Evolutionary conservation across 768 basidiomycete genomes (phyloP).

Genomic region (Collybiopsis luxurians): DNA sequence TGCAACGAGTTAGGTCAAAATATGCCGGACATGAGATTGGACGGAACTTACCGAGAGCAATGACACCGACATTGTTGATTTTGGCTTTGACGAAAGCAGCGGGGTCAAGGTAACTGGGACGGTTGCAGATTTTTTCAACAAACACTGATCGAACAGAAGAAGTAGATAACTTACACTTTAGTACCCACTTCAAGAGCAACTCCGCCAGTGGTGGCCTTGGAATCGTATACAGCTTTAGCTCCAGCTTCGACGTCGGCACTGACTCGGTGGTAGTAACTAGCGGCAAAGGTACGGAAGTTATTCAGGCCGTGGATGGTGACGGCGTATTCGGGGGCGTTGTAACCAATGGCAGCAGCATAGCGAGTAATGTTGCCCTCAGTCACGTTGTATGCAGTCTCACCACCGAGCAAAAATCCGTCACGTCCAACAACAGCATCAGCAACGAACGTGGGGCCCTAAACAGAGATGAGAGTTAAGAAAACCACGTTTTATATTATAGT

Average conservation of each 20-base stretch:
- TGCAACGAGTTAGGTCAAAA: constrained; percentile 23
- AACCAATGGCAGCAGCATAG: constrained; percentile 91
- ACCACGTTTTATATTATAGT: no score
- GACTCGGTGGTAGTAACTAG: constrained; percentile 98
- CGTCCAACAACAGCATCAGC: constrained; percentile 94
- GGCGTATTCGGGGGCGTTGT: constrained; percentile 94
- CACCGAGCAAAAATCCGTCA: constrained; percentile 96
- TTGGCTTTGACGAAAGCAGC: constrained; percentile 97
- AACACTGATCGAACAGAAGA: background rate
- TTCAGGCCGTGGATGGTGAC: constrained; percentile 92
- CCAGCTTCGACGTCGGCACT: constrained; percentile 89
- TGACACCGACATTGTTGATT: constrained; percentile 95
- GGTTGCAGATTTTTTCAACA: background rate
- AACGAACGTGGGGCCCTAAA: constrained; percentile 93
- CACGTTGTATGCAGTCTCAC: constrained; percentile 95
- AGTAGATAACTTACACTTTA: constrained; percentile 68
- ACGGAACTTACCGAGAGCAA: constrained; percentile 64
- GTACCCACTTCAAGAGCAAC: constrained; percentile 93
- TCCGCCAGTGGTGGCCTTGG: constrained; percentile 82
- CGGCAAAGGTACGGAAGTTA: constrained; percentile 91
- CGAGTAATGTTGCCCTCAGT: constrained; percentile 89
- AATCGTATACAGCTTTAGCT: constrained; percentile 95
- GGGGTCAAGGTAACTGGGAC: constrained; percentile 69
- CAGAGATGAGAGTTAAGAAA: background rate
- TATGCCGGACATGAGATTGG: background rate